Percentiles rank a stretch among this genome's conserved stretches.
These are phyloP conservation scores for Xylariaceae sp. DNA, from an alignment of 2,329 filamentous ascomycete species.

Conservation along the genomic window DNA sequence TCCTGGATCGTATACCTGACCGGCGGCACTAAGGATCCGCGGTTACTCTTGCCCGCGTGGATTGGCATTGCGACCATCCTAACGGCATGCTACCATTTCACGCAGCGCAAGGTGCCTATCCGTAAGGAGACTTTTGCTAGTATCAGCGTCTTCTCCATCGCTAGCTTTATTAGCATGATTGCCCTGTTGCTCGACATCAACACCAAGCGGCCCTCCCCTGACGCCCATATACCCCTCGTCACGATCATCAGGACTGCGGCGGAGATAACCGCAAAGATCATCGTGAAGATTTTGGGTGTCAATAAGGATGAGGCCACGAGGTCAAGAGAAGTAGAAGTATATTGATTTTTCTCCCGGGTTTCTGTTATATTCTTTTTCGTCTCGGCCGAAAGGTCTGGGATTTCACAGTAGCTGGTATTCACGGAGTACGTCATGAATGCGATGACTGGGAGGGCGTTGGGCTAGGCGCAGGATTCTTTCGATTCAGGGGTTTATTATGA, in stretches of 20 bases:
- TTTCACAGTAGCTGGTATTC: slow-evolving; percentile 1
- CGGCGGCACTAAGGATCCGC: slow-evolving; percentile 64
- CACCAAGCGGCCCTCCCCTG: slow-evolving; percentile 55
- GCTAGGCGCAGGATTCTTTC: neutral
- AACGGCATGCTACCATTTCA: slow-evolving; percentile 70
- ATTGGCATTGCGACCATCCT: slow-evolving; percentile 70
- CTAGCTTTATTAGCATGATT: slow-evolving; percentile 71
- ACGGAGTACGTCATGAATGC: slow-evolving; percentile 4
- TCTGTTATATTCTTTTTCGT: neutral
- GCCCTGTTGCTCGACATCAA: slow-evolving; percentile 63
- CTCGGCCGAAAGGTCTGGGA: neutral
- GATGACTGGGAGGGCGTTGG: slow-evolving; percentile 21
- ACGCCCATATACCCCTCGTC: slow-evolving; percentile 35
- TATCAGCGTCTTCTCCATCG: slow-evolving; percentile 70
- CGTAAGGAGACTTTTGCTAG: slow-evolving; percentile 73
- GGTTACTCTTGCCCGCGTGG: slow-evolving; percentile 70
- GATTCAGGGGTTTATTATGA: neutral
- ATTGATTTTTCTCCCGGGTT: neutral
- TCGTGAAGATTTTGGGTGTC: slow-evolving; percentile 28
- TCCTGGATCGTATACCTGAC: slow-evolving; percentile 65
- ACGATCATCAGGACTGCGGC: slow-evolving; percentile 20
- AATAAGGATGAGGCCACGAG: slow-evolving; percentile 19
- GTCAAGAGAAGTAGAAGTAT: neutral
- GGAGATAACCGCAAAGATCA: slow-evolving; percentile 21
- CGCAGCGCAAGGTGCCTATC: slow-evolving; percentile 73